Base-by-base conservation (phyloP, 768 basidiomycete species). In the Calocera viscosa region DNA sequence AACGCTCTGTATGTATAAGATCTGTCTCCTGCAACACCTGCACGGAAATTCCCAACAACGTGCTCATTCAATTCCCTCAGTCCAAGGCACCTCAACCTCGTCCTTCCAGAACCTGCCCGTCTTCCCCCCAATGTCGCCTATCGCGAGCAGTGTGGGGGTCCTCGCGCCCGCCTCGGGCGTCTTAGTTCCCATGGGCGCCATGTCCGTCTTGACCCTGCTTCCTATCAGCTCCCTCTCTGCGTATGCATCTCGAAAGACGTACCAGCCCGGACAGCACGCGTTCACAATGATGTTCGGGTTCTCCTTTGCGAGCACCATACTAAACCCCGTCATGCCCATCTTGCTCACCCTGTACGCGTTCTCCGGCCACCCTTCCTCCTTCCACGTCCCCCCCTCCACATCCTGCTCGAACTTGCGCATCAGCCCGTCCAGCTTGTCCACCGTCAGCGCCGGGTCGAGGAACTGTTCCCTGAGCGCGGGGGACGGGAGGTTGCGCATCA, bases 101-200 rank as follows among this genome's bases (percentile, higher is more conserved):
- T 70, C 68, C 33, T 65, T 49, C 72, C 72, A 73, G 67, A 71
- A 71, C 60, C 67, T 41, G 35, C 72, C 72, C 17, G 68, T 69
- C 65, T 65, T 60, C 1, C 63, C 69, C 2, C 38, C 60, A 19
- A 71, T 43, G 28, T 70, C 66, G n/a, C 64, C 68, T 0, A 73
- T 24, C 2, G 69, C 72, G 26, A 73, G 68, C 30, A 68, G 49
- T 17, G 70, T 71, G 7, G 72, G 72, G 5, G 71, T 73, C 41
- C 64, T 19, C 16, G 71, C 71, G 10, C 72, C 72, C 39, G 68
- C 64, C 17, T 71, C 71, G 32, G 68, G 41, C 24, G 69, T 70
- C 49, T 67, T 67, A 19, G 26, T 28, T 2, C 71, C 71, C 24
- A 49, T 63, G 28, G 67, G 68, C 12, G 70, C 69, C 70, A 71